Base-by-base conservation (phyloP, 208 protist genomes). In the Leishmania tarentolae region DNA sequence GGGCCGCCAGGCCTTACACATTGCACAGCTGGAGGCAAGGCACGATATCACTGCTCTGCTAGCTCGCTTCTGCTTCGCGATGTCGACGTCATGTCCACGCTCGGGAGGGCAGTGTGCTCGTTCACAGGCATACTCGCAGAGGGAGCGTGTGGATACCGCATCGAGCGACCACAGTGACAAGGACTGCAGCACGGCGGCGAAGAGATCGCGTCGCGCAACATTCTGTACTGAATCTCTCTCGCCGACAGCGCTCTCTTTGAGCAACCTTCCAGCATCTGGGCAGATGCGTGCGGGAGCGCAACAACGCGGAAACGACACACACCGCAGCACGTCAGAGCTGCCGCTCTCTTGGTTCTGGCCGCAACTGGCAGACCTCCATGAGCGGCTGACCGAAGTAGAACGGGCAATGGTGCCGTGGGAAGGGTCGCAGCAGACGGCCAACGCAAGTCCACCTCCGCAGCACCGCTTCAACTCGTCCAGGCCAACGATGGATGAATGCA, bases 401-500 rank as follows among this genome's bases (percentile, higher is more conserved):
- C 17, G 69, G 40, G 13, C 69, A 46, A 19, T 24, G 69, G 44
- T 47, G 69, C 69, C 31, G 40, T 52, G 21, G 42, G 1, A 52
- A n/a, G 69, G 42, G 69, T 24, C 37, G 28, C 24, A 44, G 31
- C n/a, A 21, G 40, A 52, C 31, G 69, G 28, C 42, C 13, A 11
- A 53, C 28, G 31, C 42, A 35, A 9, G 19, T 21, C 69, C 2
- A 31, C 69, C 40, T 53, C 40, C 21, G 37, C 21, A 50, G 31
- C 47, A 17, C 46, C 15, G 35, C 46, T 15, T 42, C 40, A 11
- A 31, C 21, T 31, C 66, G 17, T 35, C 66, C 17, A 57, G 50
- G 40, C 52, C 71, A n/a, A 80, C 57, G 44, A 71, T 80, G 8
- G 81, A 84, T 57, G 42, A 52, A 1, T 84, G 69, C 15, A 8